Conservation (phyloP, 306 rosid species). For the Cicer arietinum region DNA sequence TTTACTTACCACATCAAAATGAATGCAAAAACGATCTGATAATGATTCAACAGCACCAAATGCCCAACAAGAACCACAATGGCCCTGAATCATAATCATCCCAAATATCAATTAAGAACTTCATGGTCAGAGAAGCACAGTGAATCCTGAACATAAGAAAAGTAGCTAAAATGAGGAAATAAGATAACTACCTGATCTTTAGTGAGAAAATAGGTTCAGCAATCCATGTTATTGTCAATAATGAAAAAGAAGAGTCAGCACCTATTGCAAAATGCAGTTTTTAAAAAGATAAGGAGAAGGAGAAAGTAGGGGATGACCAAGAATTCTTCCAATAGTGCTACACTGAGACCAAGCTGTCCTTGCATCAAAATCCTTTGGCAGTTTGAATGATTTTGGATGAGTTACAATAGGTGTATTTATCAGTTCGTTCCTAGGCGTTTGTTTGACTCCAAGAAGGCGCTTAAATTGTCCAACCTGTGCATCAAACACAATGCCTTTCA, state of each 20-base stretch:
- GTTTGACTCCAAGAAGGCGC: constrained; percentile 90
- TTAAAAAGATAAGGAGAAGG: constrained; percentile 17
- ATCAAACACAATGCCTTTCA: constrained; percentile 38
- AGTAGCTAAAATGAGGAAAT: background rate
- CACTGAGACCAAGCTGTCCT: constrained; percentile 91
- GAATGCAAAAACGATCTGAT: constrained; percentile 92
- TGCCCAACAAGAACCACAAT: constrained; percentile 99
- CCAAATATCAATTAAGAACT: constrained; percentile 36
- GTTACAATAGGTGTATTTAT: constrained; percentile 51
- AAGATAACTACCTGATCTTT: constrained; percentile 79
- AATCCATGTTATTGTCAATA: constrained; percentile 37
- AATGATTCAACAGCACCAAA: constrained; percentile 94
- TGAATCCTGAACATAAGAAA: constrained; percentile 13
- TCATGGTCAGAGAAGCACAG: constrained; percentile 4
- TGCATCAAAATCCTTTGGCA: constrained; percentile 82
- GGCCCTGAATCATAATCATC: constrained; percentile 68
- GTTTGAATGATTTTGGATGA: constrained; percentile 71
- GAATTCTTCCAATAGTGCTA: constrained; percentile 76
- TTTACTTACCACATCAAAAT: constrained; percentile 62
- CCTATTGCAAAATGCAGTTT: constrained; percentile 26
- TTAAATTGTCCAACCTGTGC: constrained; percentile 80
- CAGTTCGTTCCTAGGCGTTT: constrained; percentile 56
- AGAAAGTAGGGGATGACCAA: constrained; percentile 56
- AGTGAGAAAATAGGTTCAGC: constrained; percentile 50
- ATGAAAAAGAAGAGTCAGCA: constrained; percentile 51